phyloP scores from a whole-genome alignment of 208 protist genomes.

The Wallacemonas sp. region DNA sequence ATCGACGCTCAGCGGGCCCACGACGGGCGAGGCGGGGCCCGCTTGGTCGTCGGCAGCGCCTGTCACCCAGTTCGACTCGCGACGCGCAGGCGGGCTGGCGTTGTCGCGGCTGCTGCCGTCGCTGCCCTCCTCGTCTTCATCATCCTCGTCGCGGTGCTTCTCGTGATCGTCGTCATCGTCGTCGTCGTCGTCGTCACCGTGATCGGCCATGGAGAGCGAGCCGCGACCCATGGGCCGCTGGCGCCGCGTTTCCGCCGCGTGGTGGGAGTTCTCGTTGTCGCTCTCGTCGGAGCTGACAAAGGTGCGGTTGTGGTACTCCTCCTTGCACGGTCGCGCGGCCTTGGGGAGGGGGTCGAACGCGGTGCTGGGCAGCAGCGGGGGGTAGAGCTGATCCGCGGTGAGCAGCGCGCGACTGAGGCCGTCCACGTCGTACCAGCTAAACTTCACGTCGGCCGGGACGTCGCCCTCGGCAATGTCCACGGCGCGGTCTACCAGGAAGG shows the following conservation, averaged over 20 bases:
- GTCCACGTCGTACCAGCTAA: conserved; percentile 82
- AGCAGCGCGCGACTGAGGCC: conserved; percentile 66
- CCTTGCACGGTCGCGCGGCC: conserved; percentile 26
- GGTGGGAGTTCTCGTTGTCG: conserved; percentile 78
- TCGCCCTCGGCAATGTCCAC: conserved; percentile 73
- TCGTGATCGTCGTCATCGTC: conserved; percentile 4
- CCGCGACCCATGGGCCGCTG: conserved; percentile 15
- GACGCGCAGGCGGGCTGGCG: background rate
- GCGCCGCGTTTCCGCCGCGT: conserved; percentile 59
- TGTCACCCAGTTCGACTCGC: conserved; percentile 18
- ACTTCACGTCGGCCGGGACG: conserved; percentile 30
- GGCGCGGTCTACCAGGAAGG: conserved; percentile 79
- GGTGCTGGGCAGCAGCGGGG: conserved; percentile 53
- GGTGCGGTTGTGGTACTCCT: conserved; percentile 59
- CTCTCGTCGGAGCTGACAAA: conserved; percentile 90
- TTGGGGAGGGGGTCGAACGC: conserved; percentile 20
- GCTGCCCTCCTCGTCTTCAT: background rate
- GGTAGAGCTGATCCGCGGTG: conserved; percentile 61
- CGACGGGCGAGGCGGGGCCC: conserved; percentile 9
- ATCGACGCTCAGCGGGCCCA: background rate
- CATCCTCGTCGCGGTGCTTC: conserved; percentile 6
- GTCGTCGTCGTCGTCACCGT: background rate
- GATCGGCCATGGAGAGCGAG: conserved; percentile 7
- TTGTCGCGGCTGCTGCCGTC: conserved; percentile 1
- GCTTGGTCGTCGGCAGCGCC: conserved; percentile 7